Percentiles rank a stretch among this genome's conserved stretches.
phyloP scores from a whole-genome alignment of 495 filamentous ascomycete species.

The Endocarpon pusillum region DNA sequence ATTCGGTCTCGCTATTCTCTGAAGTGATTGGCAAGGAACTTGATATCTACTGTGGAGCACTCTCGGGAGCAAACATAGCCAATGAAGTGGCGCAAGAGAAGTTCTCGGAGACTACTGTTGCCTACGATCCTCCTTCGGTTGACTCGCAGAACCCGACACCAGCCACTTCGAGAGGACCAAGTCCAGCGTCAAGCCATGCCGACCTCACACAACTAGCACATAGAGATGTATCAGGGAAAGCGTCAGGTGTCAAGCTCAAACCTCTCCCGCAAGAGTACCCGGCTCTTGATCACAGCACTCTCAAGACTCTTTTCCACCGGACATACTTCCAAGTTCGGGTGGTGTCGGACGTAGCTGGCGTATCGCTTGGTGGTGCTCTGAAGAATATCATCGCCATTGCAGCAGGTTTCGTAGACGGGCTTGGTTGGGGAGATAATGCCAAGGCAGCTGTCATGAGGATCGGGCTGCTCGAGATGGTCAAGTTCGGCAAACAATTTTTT shows the following conservation, averaged over 20 bases:
- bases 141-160: slow-evolving; percentile 58
- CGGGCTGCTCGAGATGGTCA: slow-evolving; percentile 84
- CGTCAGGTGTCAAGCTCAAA: slow-evolving; percentile 46
- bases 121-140: slow-evolving; percentile 83
- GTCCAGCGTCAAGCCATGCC: slow-evolving; percentile 35
- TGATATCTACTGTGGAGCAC: slow-evolving; percentile 90
- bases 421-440: slow-evolving; percentile 95
- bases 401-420: slow-evolving; percentile 85
- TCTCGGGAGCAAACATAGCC: slow-evolving; percentile 94
- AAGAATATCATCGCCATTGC: slow-evolving; percentile 96
- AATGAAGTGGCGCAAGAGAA: slow-evolving; percentile 88
- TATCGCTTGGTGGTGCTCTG: slow-evolving; percentile 84
- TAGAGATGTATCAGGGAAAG: slow-evolving; percentile 42
- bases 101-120: slow-evolving; percentile 91
- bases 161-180: slow-evolving; percentile 19
- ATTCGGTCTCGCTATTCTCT: slow-evolving; percentile 75
- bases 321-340: slow-evolving; percentile 96
- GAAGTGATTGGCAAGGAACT: slow-evolving; percentile 81
- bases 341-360: slow-evolving; percentile 82
- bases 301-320: slow-evolving; percentile 80
- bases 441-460: slow-evolving; percentile 95
- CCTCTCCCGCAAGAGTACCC: slow-evolving; percentile 66
- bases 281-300: slow-evolving; percentile 57
- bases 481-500: slow-evolving; percentile 89
- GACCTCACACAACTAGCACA: slow-evolving; percentile 46